Evolutionary conservation across 306 rosid species (phyloP), one percentile per base, ranked within the genome.

Genomic region (Acacia crassicarpa): DNA sequence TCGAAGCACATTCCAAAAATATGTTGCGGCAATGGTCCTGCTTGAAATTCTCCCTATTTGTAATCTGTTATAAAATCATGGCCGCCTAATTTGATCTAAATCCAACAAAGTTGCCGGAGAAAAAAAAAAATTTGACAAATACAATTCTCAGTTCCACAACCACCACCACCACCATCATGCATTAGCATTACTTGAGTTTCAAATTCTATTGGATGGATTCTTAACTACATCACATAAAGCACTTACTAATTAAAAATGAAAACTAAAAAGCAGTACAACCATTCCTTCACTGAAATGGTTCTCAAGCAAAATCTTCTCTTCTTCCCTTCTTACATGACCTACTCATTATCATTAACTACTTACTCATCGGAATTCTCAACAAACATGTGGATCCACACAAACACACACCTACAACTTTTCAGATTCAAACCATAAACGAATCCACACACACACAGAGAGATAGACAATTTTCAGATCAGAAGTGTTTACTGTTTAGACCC

Each of bases 401-500:
- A 45, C 6, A 48, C 54, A 48, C 13, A 59, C 16, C 22, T 0
- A 22, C 15, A 9, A 23, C 33, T 25, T 23, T 10, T 23, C 67
- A 23, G 35, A 61, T 61, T 25, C 67, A 11, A 61, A 22, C 32
- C 33, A 23, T 2, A 23, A 22, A 4, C 16, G 16, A 23, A 25
- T 12, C 32, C 67, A 23, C 33, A 22, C 32, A 62, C 40, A 30
- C 41, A 30, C 22, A 66, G 13, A 33, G 6, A 33, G 23, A 66
- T 33, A 45, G 16, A 17, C 44, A 66, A 32, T 30, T 66, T 33
- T 5, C 40, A 38, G 41, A 38, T 33, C 22, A 22, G 48, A 77
- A 87, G 75, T 76, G 71, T 0, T 87, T 80, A 87, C 71, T 76
- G 71, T 0, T 87, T 75, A 0, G 83, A 75, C 68, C 84, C 88